These are phyloP conservation scores for Phialophora macrospora DNA, from an alignment of 2,329 filamentous ascomycete genomes.

Conservation along the genomic window DNA sequence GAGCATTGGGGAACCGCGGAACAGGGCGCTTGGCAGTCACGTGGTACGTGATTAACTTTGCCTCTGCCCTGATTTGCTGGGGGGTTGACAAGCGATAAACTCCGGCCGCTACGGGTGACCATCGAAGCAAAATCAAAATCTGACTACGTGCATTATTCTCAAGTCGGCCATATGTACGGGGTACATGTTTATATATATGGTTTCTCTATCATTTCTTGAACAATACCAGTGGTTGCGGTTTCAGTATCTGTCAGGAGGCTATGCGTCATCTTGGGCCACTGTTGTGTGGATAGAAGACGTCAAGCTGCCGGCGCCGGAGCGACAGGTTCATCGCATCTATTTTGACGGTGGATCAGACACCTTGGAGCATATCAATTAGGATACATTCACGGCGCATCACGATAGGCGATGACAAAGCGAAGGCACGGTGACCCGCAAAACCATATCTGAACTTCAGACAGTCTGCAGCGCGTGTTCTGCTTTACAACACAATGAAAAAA, in stretches of 20 bases:
- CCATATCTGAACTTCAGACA: background rate
- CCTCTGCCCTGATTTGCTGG: slow-evolving; percentile 13
- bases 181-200: background rate
- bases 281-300: background rate
- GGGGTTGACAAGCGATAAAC: background rate
- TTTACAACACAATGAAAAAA: background rate
- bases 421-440: background rate
- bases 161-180: background rate
- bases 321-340: background rate
- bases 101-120: background rate
- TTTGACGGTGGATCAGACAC: background rate
- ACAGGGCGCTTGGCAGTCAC: slow-evolving; percentile 8
- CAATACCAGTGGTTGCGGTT: background rate
- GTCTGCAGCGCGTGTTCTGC: background rate
- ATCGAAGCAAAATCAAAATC: background rate
- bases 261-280: background rate
- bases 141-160: background rate
- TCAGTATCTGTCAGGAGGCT: background rate
- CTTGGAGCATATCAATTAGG: background rate
- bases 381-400: background rate
- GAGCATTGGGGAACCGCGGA: slow-evolving; percentile 3
- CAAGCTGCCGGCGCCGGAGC: background rate
- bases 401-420: background rate
- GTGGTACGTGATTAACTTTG: background rate
- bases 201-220: background rate